Base-by-base conservation (phyloP, 139 green algal genomes). In the Edaphochlamys debaryana region DNA sequence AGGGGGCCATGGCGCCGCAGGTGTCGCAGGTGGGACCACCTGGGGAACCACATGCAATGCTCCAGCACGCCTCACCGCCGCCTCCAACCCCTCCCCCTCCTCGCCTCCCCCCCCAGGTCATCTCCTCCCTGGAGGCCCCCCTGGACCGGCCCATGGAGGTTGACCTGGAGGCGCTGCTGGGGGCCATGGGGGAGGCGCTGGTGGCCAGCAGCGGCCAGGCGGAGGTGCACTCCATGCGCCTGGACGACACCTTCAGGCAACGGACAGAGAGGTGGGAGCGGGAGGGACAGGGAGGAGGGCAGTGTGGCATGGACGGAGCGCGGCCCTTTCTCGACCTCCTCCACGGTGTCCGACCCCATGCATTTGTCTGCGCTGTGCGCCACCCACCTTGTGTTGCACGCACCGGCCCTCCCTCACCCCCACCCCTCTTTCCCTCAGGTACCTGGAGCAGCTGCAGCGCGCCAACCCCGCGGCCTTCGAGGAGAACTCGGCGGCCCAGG, bases 381-480 rank as follows among this genome's bases (percentile, higher is more conserved):
- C n/a, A n/a, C n/a, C n/a, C n/a, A n/a, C n/a, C n/a, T n/a, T n/a
- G n/a, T n/a, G n/a, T n/a, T n/a, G n/a, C n/a, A n/a, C n/a, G n/a
- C n/a, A n/a, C n/a, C n/a, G n/a, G n/a, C n/a, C n/a, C n/a, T n/a
- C n/a, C n/a, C n/a, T n/a, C n/a, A n/a, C n/a, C n/a, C n/a, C n/a
- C n/a, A n/a, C n/a, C n/a, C n/a, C n/a, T n/a, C n/a, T n/a, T n/a
- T n/a, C 2, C 69, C 34, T 0, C 56, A 82, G 76, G 63, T 82
- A 82, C 76, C 64, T 82, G 42, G 32, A n/a, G 2, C 42, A 64
- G 63, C 60, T 82, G 20, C 50, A 32, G 8, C 63, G 63, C 32
- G 6, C 34, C 42, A 82, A 82, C 76, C 76, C 76, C 3, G 76
- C 63, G 1, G 76, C 76, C 45, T 82, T 82, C 34, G 76, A 82